A percentile compares a stretch with the other conserved stretches of the same genome.
These are phyloP conservation scores for Hygrophila difformis DNA, from an alignment of 257 asterid genomes.

Conservation along the genomic window DNA sequence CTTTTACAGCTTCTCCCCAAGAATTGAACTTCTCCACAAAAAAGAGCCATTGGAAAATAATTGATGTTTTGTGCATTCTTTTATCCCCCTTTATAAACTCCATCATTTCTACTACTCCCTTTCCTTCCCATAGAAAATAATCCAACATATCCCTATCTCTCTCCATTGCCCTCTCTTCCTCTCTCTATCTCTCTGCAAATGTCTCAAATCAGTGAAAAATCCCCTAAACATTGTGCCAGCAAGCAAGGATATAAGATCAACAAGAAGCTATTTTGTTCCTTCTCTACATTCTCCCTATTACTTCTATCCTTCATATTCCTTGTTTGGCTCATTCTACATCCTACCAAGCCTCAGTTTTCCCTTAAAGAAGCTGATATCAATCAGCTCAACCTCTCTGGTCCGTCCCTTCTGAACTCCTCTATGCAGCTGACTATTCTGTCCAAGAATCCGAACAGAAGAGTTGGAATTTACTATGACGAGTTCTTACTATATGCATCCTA, in stretches of 20 bases:
- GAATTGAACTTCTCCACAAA: constrained; percentile 4
- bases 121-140: constrained; percentile 17
- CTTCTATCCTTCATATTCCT: constrained; percentile 57
- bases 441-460: constrained; percentile 67
- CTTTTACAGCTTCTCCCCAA: too few relatives aligned
- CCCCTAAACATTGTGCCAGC: constrained; percentile 85
- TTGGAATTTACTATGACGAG: constrained; percentile 72
- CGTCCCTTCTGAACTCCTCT: constrained; percentile 72
- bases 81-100: constrained; percentile 26
- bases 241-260: constrained; percentile 40
- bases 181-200: constrained; percentile 28
- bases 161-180: constrained; percentile 2
- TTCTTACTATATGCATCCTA: constrained; percentile 55
- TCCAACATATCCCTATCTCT: too few relatives aligned
- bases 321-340: constrained; percentile 71
- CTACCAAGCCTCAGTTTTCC: constrained; percentile 68
- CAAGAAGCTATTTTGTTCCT: constrained; percentile 36
- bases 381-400: constrained; percentile 55
- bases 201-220: constrained; percentile 53
- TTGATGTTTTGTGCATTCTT: constrained; percentile 20
- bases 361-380: constrained; percentile 55
- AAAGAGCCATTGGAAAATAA: constrained; percentile 31
- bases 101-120: constrained; percentile 16
- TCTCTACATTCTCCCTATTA: constrained; percentile 58
- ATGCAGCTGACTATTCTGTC: constrained; percentile 59